A percentile compares a stretch with the other conserved stretches of the same genome.
These are phyloP conservation scores for Candida maesae DNA, from an alignment of 805 yeast genomes.

Conservation along the genomic window DNA sequence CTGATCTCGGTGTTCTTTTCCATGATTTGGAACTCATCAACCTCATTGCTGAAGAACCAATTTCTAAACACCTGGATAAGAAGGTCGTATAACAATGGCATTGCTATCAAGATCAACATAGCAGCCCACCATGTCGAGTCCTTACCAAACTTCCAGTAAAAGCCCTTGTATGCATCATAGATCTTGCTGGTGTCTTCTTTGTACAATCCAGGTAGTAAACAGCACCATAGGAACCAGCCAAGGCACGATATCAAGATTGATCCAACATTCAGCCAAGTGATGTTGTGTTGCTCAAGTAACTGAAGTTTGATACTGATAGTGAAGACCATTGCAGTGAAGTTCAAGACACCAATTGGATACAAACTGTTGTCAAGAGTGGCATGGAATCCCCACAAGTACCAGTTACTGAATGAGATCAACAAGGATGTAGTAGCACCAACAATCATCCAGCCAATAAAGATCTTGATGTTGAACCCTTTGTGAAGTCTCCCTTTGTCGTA, in stretches of 20 bases:
- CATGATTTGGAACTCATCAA: slow-evolving; percentile 71
- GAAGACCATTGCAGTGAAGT: slow-evolving; percentile 68
- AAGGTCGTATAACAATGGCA: slow-evolving; percentile 67
- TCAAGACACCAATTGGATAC: slow-evolving; percentile 75
- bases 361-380: slow-evolving; percentile 71
- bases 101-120: slow-evolving; percentile 48
- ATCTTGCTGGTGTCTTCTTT: slow-evolving; percentile 48
- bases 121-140: slow-evolving; percentile 90
- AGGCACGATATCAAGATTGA: slow-evolving; percentile 67
- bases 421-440: slow-evolving; percentile 72
- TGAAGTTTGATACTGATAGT: slow-evolving; percentile 77
- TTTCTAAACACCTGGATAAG: slow-evolving; percentile 53
- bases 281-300: slow-evolving; percentile 73
- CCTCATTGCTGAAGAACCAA: slow-evolving; percentile 62
- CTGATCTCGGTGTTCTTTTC: slow-evolving; percentile 70
- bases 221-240: slow-evolving; percentile 87
- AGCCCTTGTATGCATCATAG: slow-evolving; percentile 68
- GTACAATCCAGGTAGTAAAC: slow-evolving; percentile 69
- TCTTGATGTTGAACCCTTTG: slow-evolving; percentile 64
- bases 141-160: slow-evolving; percentile 66
- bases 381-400: slow-evolving; percentile 65
- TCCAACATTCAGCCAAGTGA: slow-evolving; percentile 63
- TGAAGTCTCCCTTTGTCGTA: slow-evolving; percentile 74
- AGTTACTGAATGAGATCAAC: slow-evolving; percentile 62
- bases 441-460: slow-evolving; percentile 76